phyloP scores from a whole-genome alignment of 164 flowering plant species.

The Berberis vulgaris region DNA sequence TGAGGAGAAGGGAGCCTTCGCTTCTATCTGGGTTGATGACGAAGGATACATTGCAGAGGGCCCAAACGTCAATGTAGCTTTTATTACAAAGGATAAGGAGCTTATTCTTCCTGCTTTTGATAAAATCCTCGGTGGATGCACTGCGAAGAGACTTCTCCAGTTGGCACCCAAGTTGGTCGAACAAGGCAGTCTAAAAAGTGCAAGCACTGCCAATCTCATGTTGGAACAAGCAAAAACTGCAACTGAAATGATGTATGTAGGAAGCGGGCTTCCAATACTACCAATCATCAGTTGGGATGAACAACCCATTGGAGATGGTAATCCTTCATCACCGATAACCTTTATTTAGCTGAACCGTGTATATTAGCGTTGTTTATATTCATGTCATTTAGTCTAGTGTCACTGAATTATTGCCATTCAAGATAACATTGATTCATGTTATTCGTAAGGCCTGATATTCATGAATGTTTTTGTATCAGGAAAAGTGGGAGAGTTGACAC shows the following conservation, averaged over 20 bases:
- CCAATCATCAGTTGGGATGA: slow-evolving; percentile 78
- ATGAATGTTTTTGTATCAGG: slow-evolving; percentile 28
- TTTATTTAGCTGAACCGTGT: background rate
- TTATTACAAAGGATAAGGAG: slow-evolving; percentile 59
- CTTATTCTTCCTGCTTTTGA: slow-evolving; percentile 68
- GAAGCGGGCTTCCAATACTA: slow-evolving; percentile 75
- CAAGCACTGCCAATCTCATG: slow-evolving; percentile 36
- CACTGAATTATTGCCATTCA: no score
- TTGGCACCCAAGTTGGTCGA: slow-evolving; percentile 67
- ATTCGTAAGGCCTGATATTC: no score
- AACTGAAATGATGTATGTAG: slow-evolving; percentile 79
- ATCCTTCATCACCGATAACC: background rate
- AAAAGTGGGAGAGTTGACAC: slow-evolving; percentile 68
- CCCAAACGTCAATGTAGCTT: slow-evolving; percentile 82
- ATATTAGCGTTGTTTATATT: background rate
- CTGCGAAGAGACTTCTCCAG: slow-evolving; percentile 68
- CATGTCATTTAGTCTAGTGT: background rate
- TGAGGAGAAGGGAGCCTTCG: slow-evolving; percentile 67
- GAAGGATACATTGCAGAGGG: slow-evolving; percentile 84
- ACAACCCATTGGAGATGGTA: slow-evolving; percentile 78
- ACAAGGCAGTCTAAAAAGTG: slow-evolving; percentile 47
- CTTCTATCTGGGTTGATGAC: slow-evolving; percentile 84
- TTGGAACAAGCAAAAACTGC: slow-evolving; percentile 59
- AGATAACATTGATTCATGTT: no score
- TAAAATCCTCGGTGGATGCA: slow-evolving; percentile 75